These are phyloP conservation scores for Mollisiaceae sp. DNA, from an alignment of 2,329 filamentous ascomycete species.

Conservation along the genomic window DNA sequence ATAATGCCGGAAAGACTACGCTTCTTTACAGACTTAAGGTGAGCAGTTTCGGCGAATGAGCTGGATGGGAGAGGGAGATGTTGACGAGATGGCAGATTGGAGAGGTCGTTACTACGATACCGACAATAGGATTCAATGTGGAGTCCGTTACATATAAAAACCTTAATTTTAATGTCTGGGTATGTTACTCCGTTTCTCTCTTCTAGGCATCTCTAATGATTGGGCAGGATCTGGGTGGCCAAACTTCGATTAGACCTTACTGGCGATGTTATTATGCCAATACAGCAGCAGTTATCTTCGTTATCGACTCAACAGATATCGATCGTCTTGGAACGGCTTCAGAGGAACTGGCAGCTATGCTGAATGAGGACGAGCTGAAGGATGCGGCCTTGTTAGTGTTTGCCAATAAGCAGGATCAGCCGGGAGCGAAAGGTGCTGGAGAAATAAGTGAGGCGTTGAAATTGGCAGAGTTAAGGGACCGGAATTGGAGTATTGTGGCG, in stretches of 20 bases:
- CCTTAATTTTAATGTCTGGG: constrained; percentile 98
- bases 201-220: constrained; percentile 17
- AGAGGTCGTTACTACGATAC: constrained; percentile 98
- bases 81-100: constrained; percentile 70
- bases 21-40: constrained; percentile 96
- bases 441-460: constrained; percentile 95
- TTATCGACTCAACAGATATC: constrained; percentile 97
- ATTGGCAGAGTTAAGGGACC: constrained; percentile 87
- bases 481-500: constrained; percentile 99
- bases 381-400: constrained; percentile 94
- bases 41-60: constrained; percentile 22
- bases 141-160: constrained; percentile 99
- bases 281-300: constrained; percentile 97
- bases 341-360: constrained; percentile 91
- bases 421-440: constrained; percentile 92
- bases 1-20: constrained; percentile 98
- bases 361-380: constrained; percentile 95
- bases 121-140: constrained; percentile 99
- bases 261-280: constrained; percentile 99
- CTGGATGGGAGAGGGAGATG: constrained; percentile 20
- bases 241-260: constrained; percentile 98
- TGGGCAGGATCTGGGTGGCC: constrained; percentile 83
- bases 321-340: constrained; percentile 90
- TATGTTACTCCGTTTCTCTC: constrained; percentile 50
- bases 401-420: constrained; percentile 99